phyloP scores from a whole-genome alignment of 306 rosid genomes.

The Medicago arabica region DNA sequence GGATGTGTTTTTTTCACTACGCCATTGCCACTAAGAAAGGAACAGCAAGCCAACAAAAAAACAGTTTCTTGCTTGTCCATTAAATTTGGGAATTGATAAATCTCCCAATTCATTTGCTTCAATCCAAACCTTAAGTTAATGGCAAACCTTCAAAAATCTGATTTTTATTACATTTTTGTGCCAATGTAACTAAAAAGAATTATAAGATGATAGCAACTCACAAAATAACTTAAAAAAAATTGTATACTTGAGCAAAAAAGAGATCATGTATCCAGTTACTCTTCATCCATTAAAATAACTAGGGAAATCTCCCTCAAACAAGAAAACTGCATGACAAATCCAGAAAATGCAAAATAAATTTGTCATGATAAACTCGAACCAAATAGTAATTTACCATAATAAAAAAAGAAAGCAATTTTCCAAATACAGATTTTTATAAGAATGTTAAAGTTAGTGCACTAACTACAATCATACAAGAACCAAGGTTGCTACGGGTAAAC shows the following conservation, averaged over 20 bases:
- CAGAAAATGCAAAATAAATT: neutral
- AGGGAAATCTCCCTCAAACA: neutral
- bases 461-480: conserved; percentile 46
- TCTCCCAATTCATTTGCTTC: no score
- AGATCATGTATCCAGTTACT: neutral
- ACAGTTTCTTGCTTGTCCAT: conserved; percentile 20
- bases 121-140: no score
- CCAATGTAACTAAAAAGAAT: neutral
- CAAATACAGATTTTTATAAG: conserved; percentile 33
- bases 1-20: conserved; percentile 60
- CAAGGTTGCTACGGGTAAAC: conserved; percentile 26
- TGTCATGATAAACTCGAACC: conserved; percentile 22
- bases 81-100: no score
- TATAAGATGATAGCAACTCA: neutral
- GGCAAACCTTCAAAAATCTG: neutral
- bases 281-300: neutral
- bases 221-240: neutral
- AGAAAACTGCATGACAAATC: conserved; percentile 8
- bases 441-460: conserved; percentile 30
- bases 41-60: conserved; percentile 59
- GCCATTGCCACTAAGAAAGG: conserved; percentile 36
- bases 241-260: neutral
- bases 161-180: neutral
- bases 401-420: neutral
- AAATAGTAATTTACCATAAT: neutral